Evolutionary conservation across 2,329 filamentous ascomycete species (phyloP).

Genomic region (Polytolypa hystricis): DNA sequence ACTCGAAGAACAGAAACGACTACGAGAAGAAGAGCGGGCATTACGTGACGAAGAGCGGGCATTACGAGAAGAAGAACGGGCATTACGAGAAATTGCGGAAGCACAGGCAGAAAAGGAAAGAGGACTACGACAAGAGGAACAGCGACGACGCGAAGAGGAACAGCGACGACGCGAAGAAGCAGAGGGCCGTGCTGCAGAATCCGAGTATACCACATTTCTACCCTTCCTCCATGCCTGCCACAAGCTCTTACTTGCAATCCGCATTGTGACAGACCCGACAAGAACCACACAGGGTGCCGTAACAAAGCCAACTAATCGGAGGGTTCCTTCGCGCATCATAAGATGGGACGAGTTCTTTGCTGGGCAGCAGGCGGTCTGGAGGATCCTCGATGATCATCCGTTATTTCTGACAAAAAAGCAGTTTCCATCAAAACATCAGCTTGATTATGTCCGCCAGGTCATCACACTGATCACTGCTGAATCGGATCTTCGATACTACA

Average conservation of each 20-base stretch:
- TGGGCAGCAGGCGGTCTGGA: slow-evolving; percentile 7
- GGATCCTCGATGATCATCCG: slow-evolving; percentile 4
- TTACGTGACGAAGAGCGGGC: slow-evolving; percentile 18
- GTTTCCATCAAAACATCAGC: slow-evolving; percentile 9
- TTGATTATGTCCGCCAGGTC: slow-evolving; percentile 8
- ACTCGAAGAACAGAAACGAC: slow-evolving; percentile 3
- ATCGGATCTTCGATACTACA: slow-evolving; percentile 23
- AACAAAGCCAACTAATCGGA: slow-evolving; percentile 10
- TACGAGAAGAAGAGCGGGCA: slow-evolving; percentile 12
- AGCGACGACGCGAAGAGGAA: slow-evolving; percentile 1
- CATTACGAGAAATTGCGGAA: background rate
- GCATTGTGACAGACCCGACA: slow-evolving; percentile 9
- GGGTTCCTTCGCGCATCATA: slow-evolving; percentile 7
- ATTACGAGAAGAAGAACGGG: slow-evolving; percentile 3
- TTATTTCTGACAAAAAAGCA: slow-evolving; percentile 6
- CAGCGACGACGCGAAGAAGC: slow-evolving; percentile 4
- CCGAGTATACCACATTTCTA: slow-evolving; percentile 5
- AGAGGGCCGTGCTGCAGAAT: background rate
- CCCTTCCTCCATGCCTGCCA: slow-evolving; percentile 9
- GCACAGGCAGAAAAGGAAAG: background rate
- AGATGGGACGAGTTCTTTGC: slow-evolving; percentile 7
- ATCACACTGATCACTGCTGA: slow-evolving; percentile 27
- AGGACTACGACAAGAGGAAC: too few species aligned
- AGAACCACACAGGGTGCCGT: slow-evolving; percentile 9
- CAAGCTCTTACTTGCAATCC: slow-evolving; percentile 7